Base-by-base conservation (phyloP, 768 basidiomycete genomes). In the Mycena metata region DNA sequence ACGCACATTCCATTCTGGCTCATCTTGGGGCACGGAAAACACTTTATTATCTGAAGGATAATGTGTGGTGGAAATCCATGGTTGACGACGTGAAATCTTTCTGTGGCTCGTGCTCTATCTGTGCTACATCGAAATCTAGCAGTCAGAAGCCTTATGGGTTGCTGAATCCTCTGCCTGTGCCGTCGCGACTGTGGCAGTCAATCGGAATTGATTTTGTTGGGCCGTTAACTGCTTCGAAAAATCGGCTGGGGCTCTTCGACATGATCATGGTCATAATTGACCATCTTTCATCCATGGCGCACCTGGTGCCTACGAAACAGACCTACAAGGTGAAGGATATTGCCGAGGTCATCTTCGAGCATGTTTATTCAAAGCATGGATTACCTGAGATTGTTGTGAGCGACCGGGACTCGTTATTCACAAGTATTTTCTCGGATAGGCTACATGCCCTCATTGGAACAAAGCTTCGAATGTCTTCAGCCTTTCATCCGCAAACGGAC, bases 1-100 rank as follows among this genome's bases (percentile, higher is more conserved):
- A 81, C 11, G 80, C 79, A 0, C 82, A 83, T 35, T 80, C 79
- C 1, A 12, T 83, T 0, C 60, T 83, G 2, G 82, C 80, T 0
- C 82, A 83, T 41, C 66, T 83, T 0, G 80, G 82, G 2, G 5
- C 67, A 0, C 3, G 36, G 4, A 83, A 83, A 49, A 83, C 80
- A 41, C 66, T 72, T 10, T 56, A 67, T 24, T 65, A 47, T 11
- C 63, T 69, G 9, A 42, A 59, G 6, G 58, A 69, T 21, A 47
- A 69, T 15, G 66, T 67, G 1, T 67, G 66, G 66, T 67, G 66
- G 66, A 61, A 67, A 42, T 17, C 58, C 15, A 67, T 67, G 59
- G 59, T 67, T 0, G 36, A 55, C 3, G 66, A 67, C 41, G 59
- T 67, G 5, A 43, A 60, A 21, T 0, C 17, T 11, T 67, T 46